Base-by-base conservation (phyloP, 768 basidiomycete species). In the Panellus pusillus region DNA sequence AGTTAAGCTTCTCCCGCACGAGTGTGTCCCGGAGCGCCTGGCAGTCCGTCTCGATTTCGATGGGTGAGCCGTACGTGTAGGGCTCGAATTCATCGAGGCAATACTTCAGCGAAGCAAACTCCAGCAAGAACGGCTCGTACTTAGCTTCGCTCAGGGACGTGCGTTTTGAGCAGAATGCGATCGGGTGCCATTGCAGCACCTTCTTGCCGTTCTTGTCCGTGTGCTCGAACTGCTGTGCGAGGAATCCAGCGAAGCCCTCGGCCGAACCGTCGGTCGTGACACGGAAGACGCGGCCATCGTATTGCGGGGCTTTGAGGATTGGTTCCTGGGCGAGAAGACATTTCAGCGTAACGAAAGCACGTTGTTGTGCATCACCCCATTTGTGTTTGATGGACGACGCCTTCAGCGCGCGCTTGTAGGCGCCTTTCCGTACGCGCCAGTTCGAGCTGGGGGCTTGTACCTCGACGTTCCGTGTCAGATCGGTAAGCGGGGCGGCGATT, bases 91-190 rank as follows among this genome's bases (percentile, higher is more conserved):
- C n/a, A n/a, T n/a, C n/a, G n/a, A n/a, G n/a, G n/a, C n/a, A 13
- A 29, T 19, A 50, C 15, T 50, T 58, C 19, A 57, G 50, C 14
- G 50, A 49, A 14, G 71, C 71, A 51, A 72, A 71, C 50, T 74
- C 69, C 14, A 70, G 63, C 5, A 71, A 43, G 54, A 66, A 73
- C 0, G 68, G 70, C 41, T 65, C 58, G 51, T 71, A 74, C 35
- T 61, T 62, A 49, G 65, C 68, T 54, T 72, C 71, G 2, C 62
- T 56, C 0, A 32, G 35, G 0, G 72, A 74, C 11, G 71, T 72
- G 9, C 68, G 55, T 47, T 74, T 74, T 3, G 71, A 74, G 12
- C 65, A 63, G 53, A 67, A 74, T 0, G 56, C 69, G 6, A 74
- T 62, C 1, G 72, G 73, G 43, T 70, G 68, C 18, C 63, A 47